These are phyloP conservation scores for Coccomyxa sp. DNA, from an alignment of 139 green algal genomes.

Conservation along the genomic window DNA sequence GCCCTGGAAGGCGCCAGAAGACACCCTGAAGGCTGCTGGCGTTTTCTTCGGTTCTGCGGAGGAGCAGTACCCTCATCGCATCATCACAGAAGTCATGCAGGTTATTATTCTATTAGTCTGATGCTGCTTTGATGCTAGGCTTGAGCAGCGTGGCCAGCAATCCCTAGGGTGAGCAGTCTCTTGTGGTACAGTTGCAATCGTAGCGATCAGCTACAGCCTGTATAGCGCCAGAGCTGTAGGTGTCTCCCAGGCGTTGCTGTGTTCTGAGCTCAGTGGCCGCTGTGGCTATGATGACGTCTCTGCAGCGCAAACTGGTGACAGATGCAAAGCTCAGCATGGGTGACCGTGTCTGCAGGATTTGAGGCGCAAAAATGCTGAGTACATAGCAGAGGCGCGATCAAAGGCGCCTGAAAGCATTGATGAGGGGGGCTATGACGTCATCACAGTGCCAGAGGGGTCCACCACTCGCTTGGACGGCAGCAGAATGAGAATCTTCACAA, in stretches of 20 bases:
- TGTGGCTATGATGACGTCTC: background rate
- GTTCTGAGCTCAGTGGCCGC: background rate
- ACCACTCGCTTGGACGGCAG: slow-evolving; percentile 23
- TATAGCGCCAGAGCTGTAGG: no score
- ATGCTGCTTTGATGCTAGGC: background rate
- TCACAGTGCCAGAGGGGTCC: slow-evolving; percentile 27
- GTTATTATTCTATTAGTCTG: background rate
- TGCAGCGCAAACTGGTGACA: background rate
- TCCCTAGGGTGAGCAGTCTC: background rate
- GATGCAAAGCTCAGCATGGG: background rate
- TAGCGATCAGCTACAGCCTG: background rate
- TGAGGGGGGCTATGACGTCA: slow-evolving; percentile 34
- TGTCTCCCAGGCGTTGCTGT: background rate
- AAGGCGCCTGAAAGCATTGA: background rate
- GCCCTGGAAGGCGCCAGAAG: slow-evolving; percentile 45
- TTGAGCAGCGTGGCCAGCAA: background rate
- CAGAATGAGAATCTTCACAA: slow-evolving; percentile 39
- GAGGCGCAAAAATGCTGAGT: background rate
- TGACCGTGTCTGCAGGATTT: slow-evolving; percentile 14
- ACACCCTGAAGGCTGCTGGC: slow-evolving; percentile 28
- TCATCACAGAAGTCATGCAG: slow-evolving; percentile 10
- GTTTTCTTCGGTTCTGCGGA: slow-evolving; percentile 23
- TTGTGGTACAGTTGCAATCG: background rate
- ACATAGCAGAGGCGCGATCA: background rate
- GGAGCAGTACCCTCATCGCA: slow-evolving; percentile 37